phyloP scores from a whole-genome alignment of 2,329 filamentous ascomycete genomes.

The Nigrograna mackinnonii region DNA sequence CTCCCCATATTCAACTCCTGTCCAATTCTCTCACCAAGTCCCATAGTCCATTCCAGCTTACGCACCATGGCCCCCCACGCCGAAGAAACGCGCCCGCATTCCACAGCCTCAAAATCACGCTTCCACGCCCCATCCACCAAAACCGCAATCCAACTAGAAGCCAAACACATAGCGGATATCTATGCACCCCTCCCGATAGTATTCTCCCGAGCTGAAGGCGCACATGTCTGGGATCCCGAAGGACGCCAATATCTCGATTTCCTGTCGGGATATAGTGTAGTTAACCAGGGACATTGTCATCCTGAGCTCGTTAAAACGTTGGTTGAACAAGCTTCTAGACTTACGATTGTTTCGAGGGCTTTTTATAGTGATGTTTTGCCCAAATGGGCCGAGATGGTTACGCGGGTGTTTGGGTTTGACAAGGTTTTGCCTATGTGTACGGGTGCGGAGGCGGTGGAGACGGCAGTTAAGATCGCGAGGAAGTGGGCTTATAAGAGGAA shows the following conservation, averaged over 20 bases:
- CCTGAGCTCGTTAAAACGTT: conserved; percentile 92
- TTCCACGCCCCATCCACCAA: too few relatives aligned
- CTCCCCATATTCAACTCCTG: too few relatives aligned
- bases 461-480: conserved; percentile 90
- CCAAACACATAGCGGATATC: too few relatives aligned
- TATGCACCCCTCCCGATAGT: too few relatives aligned
- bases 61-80: too few relatives aligned
- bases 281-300: conserved; percentile 98
- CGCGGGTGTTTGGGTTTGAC: conserved; percentile 87
- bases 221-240: conserved; percentile 96
- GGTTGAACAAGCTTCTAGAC: conserved; percentile 81
- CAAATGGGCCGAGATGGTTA: conserved; percentile 90
- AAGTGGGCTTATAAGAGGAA: conserved; percentile 99
- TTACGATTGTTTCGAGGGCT: conserved; percentile 90
- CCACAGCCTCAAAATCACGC: too few relatives aligned
- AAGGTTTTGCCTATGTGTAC: conserved; percentile 99
- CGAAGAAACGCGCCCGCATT: too few relatives aligned
- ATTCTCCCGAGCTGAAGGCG: conserved; percentile 82
- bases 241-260: conserved; percentile 92
- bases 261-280: conserved; percentile 94
- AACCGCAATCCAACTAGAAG: too few relatives aligned
- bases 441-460: conserved; percentile 94
- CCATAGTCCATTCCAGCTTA: too few relatives aligned
- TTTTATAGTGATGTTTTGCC: conserved; percentile 99
- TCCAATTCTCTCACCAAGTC: too few relatives aligned